Evolutionary conservation across 495 filamentous ascomycete genomes (phyloP), one percentile per base, ranked within the genome.

Genomic region (Aspergillus nidulans): DNA sequence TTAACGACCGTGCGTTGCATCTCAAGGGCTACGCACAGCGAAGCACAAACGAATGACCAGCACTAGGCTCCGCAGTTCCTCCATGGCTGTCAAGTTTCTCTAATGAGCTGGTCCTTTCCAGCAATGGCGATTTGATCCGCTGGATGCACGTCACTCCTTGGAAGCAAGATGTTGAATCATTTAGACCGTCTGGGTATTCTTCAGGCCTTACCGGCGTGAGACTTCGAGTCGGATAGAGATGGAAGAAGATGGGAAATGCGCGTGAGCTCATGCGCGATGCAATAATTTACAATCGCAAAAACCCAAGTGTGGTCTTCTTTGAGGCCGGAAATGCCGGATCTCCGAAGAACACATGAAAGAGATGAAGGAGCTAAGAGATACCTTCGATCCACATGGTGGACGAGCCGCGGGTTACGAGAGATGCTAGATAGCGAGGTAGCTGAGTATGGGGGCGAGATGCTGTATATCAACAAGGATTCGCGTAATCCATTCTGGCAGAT

Each of bases 71-170:
- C n/a, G 41, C 52, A 6, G 42, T 55, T 19, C 52, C 52, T 9
- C 25, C 52, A 1, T 55, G 52, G 52, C 42, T 55, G 9, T 55
- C 52, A 10, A 42, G 47, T 12, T 48, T 55, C 16, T 55, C 52
- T 4, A 55, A 55, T 24, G 23, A 48, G 6, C 18, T 55, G 20
- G 42, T 47, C 12, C 52, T 55, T 18, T 19, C 28, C 16, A 55
- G 52, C 25, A 55, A 55, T 32, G 52, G 52, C 16, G 39, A 55
- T n/a, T 30, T 55, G 30, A 55, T 55, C 26, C 52, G 52, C 2
- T 55, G 52, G 52, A 55, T 55, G 52, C 52, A 55, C 20, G 52
- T 55, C 6, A 55, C 52, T 6, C 52, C 52, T 1, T 55, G 52
- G 52, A 46, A 47, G 21, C 52, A 55, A 23, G 52, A 55, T 26